These are phyloP conservation scores for Crucibulum laeve DNA, from an alignment of 768 basidiomycete species.

Conservation along the genomic window DNA sequence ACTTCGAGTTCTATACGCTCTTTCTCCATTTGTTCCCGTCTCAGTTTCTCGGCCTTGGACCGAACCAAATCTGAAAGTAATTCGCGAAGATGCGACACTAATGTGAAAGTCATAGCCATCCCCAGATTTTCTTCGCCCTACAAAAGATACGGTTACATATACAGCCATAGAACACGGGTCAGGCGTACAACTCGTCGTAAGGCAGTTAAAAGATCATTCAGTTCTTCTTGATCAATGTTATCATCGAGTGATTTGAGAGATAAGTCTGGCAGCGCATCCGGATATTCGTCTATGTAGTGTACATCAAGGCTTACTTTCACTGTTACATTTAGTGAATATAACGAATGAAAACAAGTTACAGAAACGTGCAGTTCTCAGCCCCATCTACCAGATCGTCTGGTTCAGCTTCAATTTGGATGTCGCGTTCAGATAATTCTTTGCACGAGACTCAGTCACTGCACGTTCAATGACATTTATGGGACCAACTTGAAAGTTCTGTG, in stretches of 20 bases:
- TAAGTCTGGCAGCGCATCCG: constrained; percentile 76
- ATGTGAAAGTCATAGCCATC: constrained; percentile 98
- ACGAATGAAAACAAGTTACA: constrained; percentile 8
- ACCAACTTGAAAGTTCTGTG: constrained; percentile 88
- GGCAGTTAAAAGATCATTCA: constrained; percentile 48
- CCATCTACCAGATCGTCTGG: constrained; percentile 75
- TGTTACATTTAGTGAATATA: constrained; percentile 23
- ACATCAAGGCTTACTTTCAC: constrained; percentile 74
- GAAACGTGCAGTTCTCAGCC: constrained; percentile 47
- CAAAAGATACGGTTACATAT: constrained; percentile 5
- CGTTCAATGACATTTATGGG: constrained; percentile 22
- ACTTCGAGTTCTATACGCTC: constrained; percentile 78
- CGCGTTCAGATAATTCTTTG: constrained; percentile 81
- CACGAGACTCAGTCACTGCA: constrained; percentile 39
- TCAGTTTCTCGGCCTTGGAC: constrained; percentile 48
- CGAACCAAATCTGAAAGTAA: constrained; percentile 62
- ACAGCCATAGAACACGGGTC: constrained; percentile 2
- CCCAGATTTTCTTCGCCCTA: constrained; percentile 85
- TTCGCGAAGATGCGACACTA: constrained; percentile 84
- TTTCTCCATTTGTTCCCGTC: constrained; percentile 65
- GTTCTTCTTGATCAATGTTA: constrained; percentile 52
- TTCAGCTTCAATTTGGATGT: constrained; percentile 81
- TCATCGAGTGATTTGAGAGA: constrained; percentile 60
- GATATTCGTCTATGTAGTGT: constrained; percentile 79
- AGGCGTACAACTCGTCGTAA: constrained; percentile 53